Base-by-base conservation (phyloP, 2,329 filamentous ascomycete species). In the Phialophora verrucosa region DNA sequence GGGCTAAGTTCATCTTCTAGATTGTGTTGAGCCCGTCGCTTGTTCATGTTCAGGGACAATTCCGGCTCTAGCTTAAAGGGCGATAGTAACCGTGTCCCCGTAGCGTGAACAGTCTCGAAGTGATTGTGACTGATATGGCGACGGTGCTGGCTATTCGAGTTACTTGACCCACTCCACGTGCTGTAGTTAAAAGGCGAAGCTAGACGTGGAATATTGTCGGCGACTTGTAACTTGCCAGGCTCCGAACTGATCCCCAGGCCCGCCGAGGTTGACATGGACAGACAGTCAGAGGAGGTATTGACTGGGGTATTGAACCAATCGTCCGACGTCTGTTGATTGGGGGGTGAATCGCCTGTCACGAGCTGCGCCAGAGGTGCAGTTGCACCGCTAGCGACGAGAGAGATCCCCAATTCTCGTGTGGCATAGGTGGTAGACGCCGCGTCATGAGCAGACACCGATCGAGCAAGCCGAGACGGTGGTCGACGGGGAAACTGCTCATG, bases 11-110 rank as follows among this genome's bases (percentile, higher is more conserved):
- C 79, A 29, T 87, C 83, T 65, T 86, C 83, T 53, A 86, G 76
- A 66, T 83, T 83, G 65, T 83, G 81, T 49, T 83, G 80, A 66
- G 86, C 86, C 63, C 87, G 84, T 65, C 87, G 83, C 74, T 88
- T 87, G 71, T 85, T 81, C 2, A 82, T 80, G 56, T 83, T 83
- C 8, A 68, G 58, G 10, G 83, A 80, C 32, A 83, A 80, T n/a
- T 73, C 71, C 3, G 85, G 81, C 64, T 87, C 83, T 66, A 87
- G 77, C 66, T 84, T 83, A 51, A 87, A 81, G 17, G 86, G 85
- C 3, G 86, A 85, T 61, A 79, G 78, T 27, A 82, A 66, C 60
- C 79, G 76, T 38, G 77, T 77, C 31, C 78, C 79, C 14, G 79
- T 78, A 11, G 78, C 78, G 72, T 82, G 80, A 8, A 83, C 76